Evolutionary conservation across 2,329 filamentous ascomycete genomes (phyloP), one percentile per base, ranked within the genome.

Genomic region (Graphium sp.): DNA sequence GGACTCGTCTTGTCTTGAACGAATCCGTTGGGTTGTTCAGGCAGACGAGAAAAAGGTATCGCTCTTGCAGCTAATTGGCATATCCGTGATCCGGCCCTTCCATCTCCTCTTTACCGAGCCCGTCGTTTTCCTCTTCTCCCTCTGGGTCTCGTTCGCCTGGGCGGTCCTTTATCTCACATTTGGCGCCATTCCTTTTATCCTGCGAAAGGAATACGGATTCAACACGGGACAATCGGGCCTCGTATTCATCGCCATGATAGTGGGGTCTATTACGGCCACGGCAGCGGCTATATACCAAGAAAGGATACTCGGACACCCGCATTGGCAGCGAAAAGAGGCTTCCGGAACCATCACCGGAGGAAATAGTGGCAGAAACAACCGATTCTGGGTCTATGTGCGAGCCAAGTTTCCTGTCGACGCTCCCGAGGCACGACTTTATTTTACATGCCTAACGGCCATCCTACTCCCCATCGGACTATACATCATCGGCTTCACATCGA

Each of bases 111-210:
- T 60, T 15, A 73, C 66, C 0, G 68, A 74, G 36, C 62, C 66
- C 0, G 65, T 72, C 9, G 63, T 74, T 1, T 70, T 70, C 42
- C 70, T 58, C 52, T 82, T 82, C 49, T 72, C 68, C 0, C 51
- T 78, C 4, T 82, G 78, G 72, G 66, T 74, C 1, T 60, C 73
- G 0, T 82, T 82, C 46, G 68, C 64, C 27, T 82, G 74, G 71
- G 74, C 67, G 0, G 60, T 80, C 1, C 55, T 82, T 0, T 82
- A 80, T 44, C 57, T 82, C 33, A 52, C 70, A 59, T 46, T 55
- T 22, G 50, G 45, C 37, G 51, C 47, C 4, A 62, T 82, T 7
- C 73, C 75, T 0, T 55, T 80, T 2, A 66, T 79, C n/a, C 81
- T 80, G 47, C 39, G 54, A 15, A 61, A 56, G 9, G 66, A 62